Conservation (phyloP, 1,139 yeast genomes). For the Arxiozyma telluris region DNA sequence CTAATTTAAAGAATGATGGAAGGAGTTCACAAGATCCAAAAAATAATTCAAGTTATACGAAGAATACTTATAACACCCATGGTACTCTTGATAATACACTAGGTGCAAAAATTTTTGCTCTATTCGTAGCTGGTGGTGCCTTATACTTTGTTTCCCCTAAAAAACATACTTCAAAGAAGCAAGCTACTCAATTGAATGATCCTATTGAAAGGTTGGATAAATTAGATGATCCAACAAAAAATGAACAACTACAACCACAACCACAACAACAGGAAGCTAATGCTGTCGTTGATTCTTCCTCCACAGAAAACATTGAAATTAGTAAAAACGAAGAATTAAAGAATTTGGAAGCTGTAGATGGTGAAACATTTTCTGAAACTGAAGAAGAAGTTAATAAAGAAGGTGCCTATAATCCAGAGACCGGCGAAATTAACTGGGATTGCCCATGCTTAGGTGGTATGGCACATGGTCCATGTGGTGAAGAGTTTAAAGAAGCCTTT, state of each 20-base stretch:
- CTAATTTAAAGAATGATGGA: neutral
- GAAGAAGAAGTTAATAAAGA: conserved; percentile 31
- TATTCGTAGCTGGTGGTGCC: neutral
- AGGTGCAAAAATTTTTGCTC: neutral
- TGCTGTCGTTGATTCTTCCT: neutral
- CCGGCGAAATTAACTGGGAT: conserved; percentile 99
- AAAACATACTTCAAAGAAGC: neutral
- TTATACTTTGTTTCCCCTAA: neutral
- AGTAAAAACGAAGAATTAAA: neutral
- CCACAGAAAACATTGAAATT: neutral
- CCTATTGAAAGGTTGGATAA: neutral
- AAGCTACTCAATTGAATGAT: neutral
- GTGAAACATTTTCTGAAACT: conserved; percentile 8
- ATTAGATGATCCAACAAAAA: neutral
- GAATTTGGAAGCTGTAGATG: neutral
- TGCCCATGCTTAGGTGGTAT: conserved; percentile 99
- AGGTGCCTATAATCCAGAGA: conserved; percentile 90
- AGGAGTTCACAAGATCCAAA: neutral
- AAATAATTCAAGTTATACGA: neutral
- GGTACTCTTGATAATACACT: neutral
- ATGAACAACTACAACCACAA: neutral
- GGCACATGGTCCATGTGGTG: conserved; percentile 99
- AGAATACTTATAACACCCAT: neutral
- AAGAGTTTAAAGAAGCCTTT: conserved; percentile 92
- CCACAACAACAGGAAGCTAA: neutral